Evolutionary conservation across 1,139 yeast species (phyloP), one percentile per base, ranked within the genome.

Genomic region (Candida tropicalis): DNA sequence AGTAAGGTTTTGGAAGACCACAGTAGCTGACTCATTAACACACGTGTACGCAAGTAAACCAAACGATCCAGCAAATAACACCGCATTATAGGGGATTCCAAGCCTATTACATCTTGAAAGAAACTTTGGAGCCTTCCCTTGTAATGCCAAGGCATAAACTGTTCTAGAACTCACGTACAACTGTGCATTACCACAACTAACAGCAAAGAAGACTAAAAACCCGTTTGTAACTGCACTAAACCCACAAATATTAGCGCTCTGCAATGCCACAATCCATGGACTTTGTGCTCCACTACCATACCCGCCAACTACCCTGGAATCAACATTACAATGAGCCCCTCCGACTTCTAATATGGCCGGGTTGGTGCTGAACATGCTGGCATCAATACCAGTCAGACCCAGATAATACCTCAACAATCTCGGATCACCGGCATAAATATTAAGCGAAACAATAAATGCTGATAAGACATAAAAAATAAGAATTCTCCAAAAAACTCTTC

Each of bases 211-310:
- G 4, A 87, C 82, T 52, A 87, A 74, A 44, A 86, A 75, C 0
- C 80, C 88, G 60, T 86, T 84, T 41, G 81, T 71, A 2, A 75
- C 85, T 1, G 84, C 63, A 9, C 89, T 81, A 48, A 81, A 73
- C 2, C 73, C 58, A 57, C 95, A 87, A 22, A 78, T 61, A 1
- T 87, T 86, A 0, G 84, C 83, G 45, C 81, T 74, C 57, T 84
- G 90, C 26, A 87, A 63, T 0, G 96, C 95, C 31, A 87, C 82
- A 16, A 86, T 77, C 90, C 93, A 87, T 0, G 96, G 91, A 47
- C 84, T 79, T 58, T 81, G 87, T 44, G 79, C 78, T 6, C 86
- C 87, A 55, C 77, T 80, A 4, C 79, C 71, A 48, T 65, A 72
- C 0, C 82, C 83, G 1, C 74, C 79, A 62, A 68, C 73, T 2